These are phyloP conservation scores for Fusarium aywerte DNA, from an alignment of 2,329 filamentous ascomycete genomes.

Conservation along the genomic window DNA sequence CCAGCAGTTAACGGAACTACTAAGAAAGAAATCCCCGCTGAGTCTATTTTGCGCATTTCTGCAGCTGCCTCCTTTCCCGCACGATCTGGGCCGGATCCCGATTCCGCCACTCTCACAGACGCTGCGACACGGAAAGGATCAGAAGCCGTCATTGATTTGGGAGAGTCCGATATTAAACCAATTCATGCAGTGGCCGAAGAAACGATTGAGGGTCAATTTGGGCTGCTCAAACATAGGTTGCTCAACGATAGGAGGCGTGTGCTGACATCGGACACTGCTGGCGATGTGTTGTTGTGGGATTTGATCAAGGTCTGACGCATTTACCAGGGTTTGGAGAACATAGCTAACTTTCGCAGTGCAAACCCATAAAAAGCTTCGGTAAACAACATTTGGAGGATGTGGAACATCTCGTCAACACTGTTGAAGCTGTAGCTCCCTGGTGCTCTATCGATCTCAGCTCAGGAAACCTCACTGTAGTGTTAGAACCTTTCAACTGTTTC, in stretches of 20 bases:
- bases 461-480: conserved; percentile 86
- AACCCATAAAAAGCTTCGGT: conserved; percentile 89
- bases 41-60: conserved; percentile 83
- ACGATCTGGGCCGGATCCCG: conserved; percentile 62
- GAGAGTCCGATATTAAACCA: conserved; percentile 61
- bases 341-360: conserved; percentile 67
- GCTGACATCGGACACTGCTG: conserved; percentile 91
- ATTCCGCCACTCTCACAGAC: conserved; percentile 64
- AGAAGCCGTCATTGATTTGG: conserved; percentile 45
- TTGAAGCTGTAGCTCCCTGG: conserved; percentile 93
- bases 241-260: conserved; percentile 91
- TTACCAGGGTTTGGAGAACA: too few relatives aligned
- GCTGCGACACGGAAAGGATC: conserved; percentile 54
- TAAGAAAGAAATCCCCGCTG: conserved; percentile 77
- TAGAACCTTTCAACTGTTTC: conserved; percentile 96
- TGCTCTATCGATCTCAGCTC: conserved; percentile 95
- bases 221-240: conserved; percentile 90
- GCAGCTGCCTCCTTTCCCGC: conserved; percentile 82
- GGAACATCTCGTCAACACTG: conserved; percentile 84
- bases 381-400: conserved; percentile 95
- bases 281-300: conserved; percentile 96
- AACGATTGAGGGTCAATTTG: conserved; percentile 94
- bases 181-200: conserved; percentile 77
- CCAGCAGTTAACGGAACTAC: conserved; percentile 50
- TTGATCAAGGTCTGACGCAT: conserved; percentile 75